Evolutionary conservation across 2,329 filamentous ascomycete genomes (phyloP).

Genomic region (Calonectria ilicicola): DNA sequence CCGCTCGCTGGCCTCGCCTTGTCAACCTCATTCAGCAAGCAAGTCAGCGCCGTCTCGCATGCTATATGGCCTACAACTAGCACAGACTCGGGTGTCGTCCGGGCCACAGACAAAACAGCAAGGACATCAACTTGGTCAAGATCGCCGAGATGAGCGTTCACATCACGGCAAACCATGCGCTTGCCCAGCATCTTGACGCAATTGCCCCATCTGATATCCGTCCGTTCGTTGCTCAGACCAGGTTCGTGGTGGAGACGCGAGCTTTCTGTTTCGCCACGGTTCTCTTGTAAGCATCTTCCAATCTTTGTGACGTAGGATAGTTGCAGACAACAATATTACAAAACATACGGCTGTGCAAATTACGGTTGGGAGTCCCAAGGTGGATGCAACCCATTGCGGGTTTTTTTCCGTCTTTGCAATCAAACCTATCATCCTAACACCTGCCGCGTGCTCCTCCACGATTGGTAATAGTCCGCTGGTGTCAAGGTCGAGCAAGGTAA

Average conservation of each 20-base stretch:
- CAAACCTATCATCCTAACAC: slow-evolving; percentile 4
- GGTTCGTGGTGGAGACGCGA: slow-evolving; percentile 11
- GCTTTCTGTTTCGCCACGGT: slow-evolving; percentile 18
- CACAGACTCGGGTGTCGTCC: background rate
- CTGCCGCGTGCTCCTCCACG: slow-evolving; percentile 13
- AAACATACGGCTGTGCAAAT: background rate
- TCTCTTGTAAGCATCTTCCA: slow-evolving; percentile 27
- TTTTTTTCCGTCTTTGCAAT: slow-evolving; percentile 5
- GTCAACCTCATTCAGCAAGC: slow-evolving; percentile 10
- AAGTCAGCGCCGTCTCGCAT: background rate
- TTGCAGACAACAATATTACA: slow-evolving; percentile 18
- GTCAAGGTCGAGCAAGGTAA: background rate
- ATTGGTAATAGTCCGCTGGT: slow-evolving; percentile 4
- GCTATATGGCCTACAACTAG: background rate
- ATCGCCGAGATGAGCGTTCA: slow-evolving; percentile 24
- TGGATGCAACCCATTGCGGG: slow-evolving; percentile 5
- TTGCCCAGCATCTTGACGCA: slow-evolving; percentile 20
- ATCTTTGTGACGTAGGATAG: slow-evolving; percentile 39
- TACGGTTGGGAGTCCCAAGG: background rate
- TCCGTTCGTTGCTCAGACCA: slow-evolving; percentile 21
- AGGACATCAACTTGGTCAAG: slow-evolving; percentile 7
- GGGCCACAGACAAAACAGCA: background rate
- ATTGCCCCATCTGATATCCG: slow-evolving; percentile 11
- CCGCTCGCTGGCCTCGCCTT: slow-evolving; percentile 13
- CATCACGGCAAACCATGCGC: slow-evolving; percentile 13